Conservation (phyloP, 1,284 basidiomycete genomes). For the Apiotrichum sp. region DNA sequence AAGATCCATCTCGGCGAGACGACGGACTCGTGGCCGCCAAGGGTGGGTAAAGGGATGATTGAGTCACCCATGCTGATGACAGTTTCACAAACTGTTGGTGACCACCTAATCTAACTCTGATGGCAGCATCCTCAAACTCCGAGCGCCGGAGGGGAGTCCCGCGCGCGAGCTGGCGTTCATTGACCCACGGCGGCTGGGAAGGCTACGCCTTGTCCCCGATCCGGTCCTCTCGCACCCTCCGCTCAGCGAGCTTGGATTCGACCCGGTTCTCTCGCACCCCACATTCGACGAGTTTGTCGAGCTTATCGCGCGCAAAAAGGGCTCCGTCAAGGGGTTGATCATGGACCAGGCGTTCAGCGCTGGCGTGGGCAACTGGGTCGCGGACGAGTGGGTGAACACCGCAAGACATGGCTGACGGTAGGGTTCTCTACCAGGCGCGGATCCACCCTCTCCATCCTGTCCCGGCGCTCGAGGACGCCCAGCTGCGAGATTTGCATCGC, state of each 20-base stretch:
- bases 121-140: slow-evolving; percentile 48
- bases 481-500: slow-evolving; percentile 56
- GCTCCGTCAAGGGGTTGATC: slow-evolving; percentile 70
- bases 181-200: slow-evolving; percentile 60
- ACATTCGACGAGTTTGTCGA: slow-evolving; percentile 55
- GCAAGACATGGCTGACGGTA: slow-evolving; percentile 27
- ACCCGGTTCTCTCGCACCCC: slow-evolving; percentile 70
- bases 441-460: slow-evolving; percentile 70
- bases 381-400: slow-evolving; percentile 51
- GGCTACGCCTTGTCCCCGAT: slow-evolving; percentile 59
- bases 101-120: background rate
- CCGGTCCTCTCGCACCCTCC: slow-evolving; percentile 60
- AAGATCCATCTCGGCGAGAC: slow-evolving; percentile 49
- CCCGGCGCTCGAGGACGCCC: slow-evolving; percentile 54
- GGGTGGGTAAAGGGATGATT: slow-evolving; percentile 48
- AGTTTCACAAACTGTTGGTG: slow-evolving; percentile 39
- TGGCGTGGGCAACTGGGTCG: slow-evolving; percentile 79
- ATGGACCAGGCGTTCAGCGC: slow-evolving; percentile 75
- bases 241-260: slow-evolving; percentile 66
- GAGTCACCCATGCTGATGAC: background rate
- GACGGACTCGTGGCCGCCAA: slow-evolving; percentile 68
- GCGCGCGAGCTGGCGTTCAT: slow-evolving; percentile 41
- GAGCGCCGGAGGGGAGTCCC: slow-evolving; percentile 26
- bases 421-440: slow-evolving; percentile 69
- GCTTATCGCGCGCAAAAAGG: slow-evolving; percentile 56